Percentiles rank a stretch among this genome's conserved stretches.
Evolutionary conservation across 2,329 filamentous ascomycete genomes (phyloP).

Genomic region (Scedosporium aurantiacum): DNA sequence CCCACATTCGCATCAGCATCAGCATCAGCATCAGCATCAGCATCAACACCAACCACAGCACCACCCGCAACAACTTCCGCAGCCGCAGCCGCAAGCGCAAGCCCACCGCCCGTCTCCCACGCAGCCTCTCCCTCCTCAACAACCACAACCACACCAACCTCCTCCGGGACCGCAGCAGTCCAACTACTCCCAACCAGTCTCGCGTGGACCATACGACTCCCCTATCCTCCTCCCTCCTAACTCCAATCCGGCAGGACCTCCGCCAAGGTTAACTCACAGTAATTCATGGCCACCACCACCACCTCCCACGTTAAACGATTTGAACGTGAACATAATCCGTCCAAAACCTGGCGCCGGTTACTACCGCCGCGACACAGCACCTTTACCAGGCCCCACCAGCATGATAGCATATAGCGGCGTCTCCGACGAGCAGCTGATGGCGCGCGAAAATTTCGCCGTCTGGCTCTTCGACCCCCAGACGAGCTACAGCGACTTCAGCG

Average conservation of each 20-base stretch:
- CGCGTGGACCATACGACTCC: slow-evolving; percentile 1
- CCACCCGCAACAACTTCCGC: neutral
- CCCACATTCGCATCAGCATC: neutral
- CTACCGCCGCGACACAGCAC: slow-evolving; percentile 15
- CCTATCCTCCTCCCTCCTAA: slow-evolving; percentile 3
- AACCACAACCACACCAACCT: neutral
- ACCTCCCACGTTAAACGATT: slow-evolving; percentile 22
- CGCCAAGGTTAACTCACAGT: slow-evolving; percentile 5
- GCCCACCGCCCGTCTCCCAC: neutral
- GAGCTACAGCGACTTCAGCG: slow-evolving; percentile 28
- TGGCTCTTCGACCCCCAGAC: slow-evolving; percentile 40
- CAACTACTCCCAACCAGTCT: neutral
- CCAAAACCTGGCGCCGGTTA: slow-evolving; percentile 26
- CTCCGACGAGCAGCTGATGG: slow-evolving; percentile 21
- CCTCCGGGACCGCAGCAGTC: slow-evolving; percentile 5
- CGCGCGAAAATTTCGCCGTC: slow-evolving; percentile 33
- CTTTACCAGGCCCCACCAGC: slow-evolving; percentile 10
- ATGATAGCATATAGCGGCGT: slow-evolving; percentile 5
- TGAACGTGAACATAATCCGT: slow-evolving; percentile 23
- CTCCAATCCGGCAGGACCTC: slow-evolving; percentile 6
- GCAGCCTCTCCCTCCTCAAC: neutral
- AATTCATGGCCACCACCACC: slow-evolving; percentile 17
- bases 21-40: slow-evolving; percentile 4
- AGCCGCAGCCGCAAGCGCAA: neutral
- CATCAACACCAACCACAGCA: neutral